Percentiles rank a stretch among this genome's conserved stretches.
Evolutionary conservation across 306 rosid genomes (phyloP).

Genomic region (Carpinus viminea): DNA sequence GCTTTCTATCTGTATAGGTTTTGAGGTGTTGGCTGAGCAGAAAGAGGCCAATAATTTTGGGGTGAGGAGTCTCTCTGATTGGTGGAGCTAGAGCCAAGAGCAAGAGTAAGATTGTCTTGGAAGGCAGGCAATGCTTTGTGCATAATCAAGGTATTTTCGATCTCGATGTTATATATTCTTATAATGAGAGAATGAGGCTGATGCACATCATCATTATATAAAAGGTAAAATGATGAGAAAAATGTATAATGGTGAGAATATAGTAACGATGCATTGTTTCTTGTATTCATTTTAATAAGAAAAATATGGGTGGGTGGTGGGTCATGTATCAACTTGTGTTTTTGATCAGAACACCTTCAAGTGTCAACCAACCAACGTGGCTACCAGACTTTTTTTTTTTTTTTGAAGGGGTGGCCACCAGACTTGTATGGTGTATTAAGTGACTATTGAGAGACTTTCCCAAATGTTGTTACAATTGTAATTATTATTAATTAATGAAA

Average conservation of each 20-base stretch:
- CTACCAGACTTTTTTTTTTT: no score
- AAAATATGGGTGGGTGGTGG: not conserved
- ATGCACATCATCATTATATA: not conserved
- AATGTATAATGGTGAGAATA: constrained; percentile 1
- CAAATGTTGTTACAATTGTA: no score
- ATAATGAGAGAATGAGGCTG: not conserved
- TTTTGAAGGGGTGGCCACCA: no score
- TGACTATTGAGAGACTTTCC: no score
- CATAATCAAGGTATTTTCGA: not conserved
- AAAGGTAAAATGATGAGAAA: not conserved
- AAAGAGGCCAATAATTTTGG: constrained; percentile 1
- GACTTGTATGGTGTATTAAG: no score
- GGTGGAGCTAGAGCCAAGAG: constrained; percentile 5
- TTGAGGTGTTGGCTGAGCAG: constrained; percentile 23
- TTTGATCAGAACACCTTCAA: not conserved
- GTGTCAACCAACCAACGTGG: not conserved
- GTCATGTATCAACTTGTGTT: not conserved
- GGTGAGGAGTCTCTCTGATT: not conserved
- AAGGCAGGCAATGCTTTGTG: not conserved
- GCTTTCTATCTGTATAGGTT: constrained; percentile 33
- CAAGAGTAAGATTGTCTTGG: not conserved
- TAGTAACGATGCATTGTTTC: constrained; percentile 7
- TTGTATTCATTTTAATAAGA: not conserved
- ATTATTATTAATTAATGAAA: no score
- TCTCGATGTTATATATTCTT: not conserved